Conservation (phyloP, 306 rosid genomes). For the Elaeagnus macrophylla region DNA sequence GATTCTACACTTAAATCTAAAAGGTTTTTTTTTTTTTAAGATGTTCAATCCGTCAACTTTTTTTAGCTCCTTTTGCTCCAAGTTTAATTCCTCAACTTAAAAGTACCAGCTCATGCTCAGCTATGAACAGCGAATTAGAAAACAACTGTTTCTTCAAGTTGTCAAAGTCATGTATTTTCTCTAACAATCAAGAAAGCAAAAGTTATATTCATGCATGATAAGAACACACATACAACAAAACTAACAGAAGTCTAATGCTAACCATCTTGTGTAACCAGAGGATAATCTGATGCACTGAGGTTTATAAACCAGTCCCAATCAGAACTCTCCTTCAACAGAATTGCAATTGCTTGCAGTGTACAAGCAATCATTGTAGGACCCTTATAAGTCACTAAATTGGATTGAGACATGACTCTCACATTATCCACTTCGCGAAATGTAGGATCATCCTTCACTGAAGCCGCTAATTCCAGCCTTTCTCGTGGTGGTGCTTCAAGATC, state of each 20-base stretch:
- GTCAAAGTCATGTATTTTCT: background rate
- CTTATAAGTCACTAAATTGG: conserved; percentile 87
- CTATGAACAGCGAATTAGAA: no score
- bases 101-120: no score
- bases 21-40: no score
- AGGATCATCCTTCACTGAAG: conserved; percentile 71
- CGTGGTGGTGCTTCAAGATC: conserved; percentile 99
- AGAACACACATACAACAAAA: conserved; percentile 9
- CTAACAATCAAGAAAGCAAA: conserved; percentile 7
- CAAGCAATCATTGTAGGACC: conserved; percentile 99
- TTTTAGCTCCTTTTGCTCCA: no score
- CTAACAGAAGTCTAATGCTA: conserved; percentile 18
- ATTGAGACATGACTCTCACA: conserved; percentile 76
- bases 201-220: conserved; percentile 12
- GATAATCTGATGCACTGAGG: conserved; percentile 98
- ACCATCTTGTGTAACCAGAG: conserved; percentile 96
- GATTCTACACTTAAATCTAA: no score
- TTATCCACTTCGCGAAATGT: conserved; percentile 71
- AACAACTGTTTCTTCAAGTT: no score
- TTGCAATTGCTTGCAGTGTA: conserved; percentile 89
- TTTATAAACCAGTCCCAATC: conserved; percentile 88
- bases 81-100: no score
- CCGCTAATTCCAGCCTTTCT: conserved; percentile 85
- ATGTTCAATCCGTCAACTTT: no score
- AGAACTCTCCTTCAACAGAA: conserved; percentile 69